Conservation (phyloP, 352 stramenopile genomes). For the Phytophthora europaea region DNA sequence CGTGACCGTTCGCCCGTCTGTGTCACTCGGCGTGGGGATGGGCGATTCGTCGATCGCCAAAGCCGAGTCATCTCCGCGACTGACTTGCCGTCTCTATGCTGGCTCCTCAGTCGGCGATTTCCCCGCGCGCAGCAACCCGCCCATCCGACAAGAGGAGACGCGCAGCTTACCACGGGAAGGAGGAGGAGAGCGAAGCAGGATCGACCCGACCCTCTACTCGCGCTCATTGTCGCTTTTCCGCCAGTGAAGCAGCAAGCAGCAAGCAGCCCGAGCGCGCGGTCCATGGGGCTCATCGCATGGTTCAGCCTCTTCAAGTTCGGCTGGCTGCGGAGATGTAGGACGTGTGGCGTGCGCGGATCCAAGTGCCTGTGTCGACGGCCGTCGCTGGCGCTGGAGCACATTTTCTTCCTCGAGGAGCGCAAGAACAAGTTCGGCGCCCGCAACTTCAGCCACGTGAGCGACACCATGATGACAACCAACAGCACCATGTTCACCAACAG, state of each 20-base stretch:
- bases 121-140: background rate
- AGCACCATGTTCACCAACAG: slow-evolving; percentile 46
- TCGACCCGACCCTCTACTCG: background rate
- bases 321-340: slow-evolving; percentile 77
- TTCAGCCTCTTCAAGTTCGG: slow-evolving; percentile 72
- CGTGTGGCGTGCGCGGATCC: slow-evolving; percentile 65
- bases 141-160: slow-evolving; percentile 25
- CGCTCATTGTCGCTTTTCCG: slow-evolving; percentile 33
- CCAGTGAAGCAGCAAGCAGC: background rate
- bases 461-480: slow-evolving; percentile 66
- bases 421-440: slow-evolving; percentile 83
- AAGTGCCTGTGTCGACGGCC: slow-evolving; percentile 80
- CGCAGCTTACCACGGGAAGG: slow-evolving; percentile 25
- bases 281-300: slow-evolving; percentile 71
- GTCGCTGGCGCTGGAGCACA: slow-evolving; percentile 80
- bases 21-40: slow-evolving; percentile 9
- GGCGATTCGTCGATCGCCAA: slow-evolving; percentile 19
- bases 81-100: slow-evolving; percentile 32
- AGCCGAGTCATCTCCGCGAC: slow-evolving; percentile 4
- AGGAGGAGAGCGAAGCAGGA: slow-evolving; percentile 14
- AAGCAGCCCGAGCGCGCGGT: slow-evolving; percentile 2
- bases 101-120: slow-evolving; percentile 33
- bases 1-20: slow-evolving; percentile 13
- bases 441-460: slow-evolving; percentile 86
- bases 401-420: slow-evolving; percentile 84